Percentiles rank a stretch among this genome's conserved stretches.
These are phyloP conservation scores for Pseudogymnoascus destructans DNA, from an alignment of 2,329 filamentous ascomycete genomes.

Conservation along the genomic window DNA sequence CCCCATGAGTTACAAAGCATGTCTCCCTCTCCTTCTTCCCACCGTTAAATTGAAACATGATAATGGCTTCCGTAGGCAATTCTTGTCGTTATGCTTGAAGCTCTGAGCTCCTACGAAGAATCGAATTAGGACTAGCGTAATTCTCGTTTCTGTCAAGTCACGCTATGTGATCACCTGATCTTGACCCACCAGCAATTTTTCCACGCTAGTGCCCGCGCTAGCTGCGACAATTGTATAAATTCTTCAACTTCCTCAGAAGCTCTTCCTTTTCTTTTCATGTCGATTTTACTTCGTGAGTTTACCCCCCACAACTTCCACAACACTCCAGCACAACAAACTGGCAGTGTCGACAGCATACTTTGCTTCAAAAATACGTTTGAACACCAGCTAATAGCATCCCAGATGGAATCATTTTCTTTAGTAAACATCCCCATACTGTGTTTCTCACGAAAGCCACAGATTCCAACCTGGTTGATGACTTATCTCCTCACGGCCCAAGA, in stretches of 20 bases:
- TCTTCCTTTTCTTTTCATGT: conserved; percentile 12
- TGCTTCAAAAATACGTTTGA: conserved; percentile 5
- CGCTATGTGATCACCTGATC: neutral
- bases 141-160: neutral
- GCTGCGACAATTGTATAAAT: conserved; percentile 3
- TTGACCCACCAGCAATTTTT: neutral
- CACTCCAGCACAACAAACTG: neutral
- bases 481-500: conserved; percentile 79
- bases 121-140: neutral
- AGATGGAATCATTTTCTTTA: conserved; percentile 90
- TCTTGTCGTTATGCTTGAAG: neutral
- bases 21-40: conserved; percentile 36
- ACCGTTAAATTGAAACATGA: conserved; percentile 33
- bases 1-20: conserved; percentile 61
- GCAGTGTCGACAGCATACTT: neutral
- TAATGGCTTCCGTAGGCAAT: conserved; percentile 3
- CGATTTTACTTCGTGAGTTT: conserved; percentile 18
- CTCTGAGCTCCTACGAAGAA: neutral
- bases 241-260: conserved; percentile 5
- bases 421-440: conserved; percentile 83
- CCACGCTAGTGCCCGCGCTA: neutral
- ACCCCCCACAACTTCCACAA: neutral
- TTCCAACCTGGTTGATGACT: conserved; percentile 90
- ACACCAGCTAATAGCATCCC: conserved; percentile 17
- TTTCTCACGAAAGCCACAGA: conserved; percentile 88